Evolutionary conservation across 2,329 filamentous ascomycete species (phyloP).

Genomic region (Cryphonectria parasitica): DNA sequence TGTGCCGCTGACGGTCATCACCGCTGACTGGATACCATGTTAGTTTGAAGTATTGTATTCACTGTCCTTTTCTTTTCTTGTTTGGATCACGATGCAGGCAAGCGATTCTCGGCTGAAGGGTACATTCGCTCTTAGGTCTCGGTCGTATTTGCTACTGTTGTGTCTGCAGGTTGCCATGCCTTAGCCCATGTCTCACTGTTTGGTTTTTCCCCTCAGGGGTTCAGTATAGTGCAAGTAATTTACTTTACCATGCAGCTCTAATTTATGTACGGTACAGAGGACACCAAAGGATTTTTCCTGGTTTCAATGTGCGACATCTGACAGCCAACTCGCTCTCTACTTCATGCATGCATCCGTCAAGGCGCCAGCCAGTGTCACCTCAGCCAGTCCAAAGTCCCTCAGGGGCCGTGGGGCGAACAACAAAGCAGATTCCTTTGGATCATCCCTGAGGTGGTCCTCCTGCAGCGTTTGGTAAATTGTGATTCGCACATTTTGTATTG

Average conservation of each 20-base stretch:
- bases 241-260: not conserved
- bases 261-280: too few relatives aligned
- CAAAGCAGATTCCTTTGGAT: not conserved
- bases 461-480: slow-evolving; percentile 12
- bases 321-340: not conserved
- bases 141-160: not conserved
- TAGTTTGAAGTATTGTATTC: not conserved
- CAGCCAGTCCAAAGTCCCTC: not conserved
- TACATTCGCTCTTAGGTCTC: not conserved
- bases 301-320: slow-evolving; percentile 2
- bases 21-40: not conserved
- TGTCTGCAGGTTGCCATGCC: not conserved
- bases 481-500: slow-evolving; percentile 11
- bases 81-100: not conserved
- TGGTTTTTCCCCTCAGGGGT: not conserved
- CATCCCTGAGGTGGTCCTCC: not conserved
- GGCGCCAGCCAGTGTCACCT: not conserved
- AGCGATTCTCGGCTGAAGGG: not conserved
- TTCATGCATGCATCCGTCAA: not conserved
- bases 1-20: not conserved
- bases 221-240: not conserved
- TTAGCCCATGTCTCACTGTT: not conserved
- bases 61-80: not conserved
- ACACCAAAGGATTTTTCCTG: not conserved
- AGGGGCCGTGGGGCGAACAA: not conserved